Evolutionary conservation across 2,329 filamentous ascomycete genomes (phyloP), one percentile per base, ranked within the genome.

Genomic region (Nemania abortiva): DNA sequence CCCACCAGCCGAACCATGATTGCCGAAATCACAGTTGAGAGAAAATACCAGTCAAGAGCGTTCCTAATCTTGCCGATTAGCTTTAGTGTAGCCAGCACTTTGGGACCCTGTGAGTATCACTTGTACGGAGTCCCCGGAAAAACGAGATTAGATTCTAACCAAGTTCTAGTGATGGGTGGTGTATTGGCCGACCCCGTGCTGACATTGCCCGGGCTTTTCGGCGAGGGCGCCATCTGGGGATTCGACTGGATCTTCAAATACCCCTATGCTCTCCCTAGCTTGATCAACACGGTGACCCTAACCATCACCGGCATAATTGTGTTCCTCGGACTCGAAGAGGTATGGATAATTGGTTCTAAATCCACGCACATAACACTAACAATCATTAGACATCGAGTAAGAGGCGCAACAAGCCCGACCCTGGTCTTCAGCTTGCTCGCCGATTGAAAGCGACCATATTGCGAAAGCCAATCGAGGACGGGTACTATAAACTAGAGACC

Each of bases 221-320:
- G 89, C 0, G 84, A 87, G 3, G 85, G 83, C 0, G 88, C 88
- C 0, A 70, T 84, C 0, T 77, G 92, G 55, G 89, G 89, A 0
- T 89, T 90, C 1, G 80, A 84, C 70, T 92, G 91, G 89, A 88
- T 92, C 83, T 82, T 81, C 22, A 80, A 81, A 58, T 93, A 89
- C 79, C 91, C 91, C 0, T 93, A 91, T 79, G 90, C 90, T 1
- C 80, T 93, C 47, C 91, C 91, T 0, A 92, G 91, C 74, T 79
- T 93, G 0, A 81, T 92, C 58, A 92, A 89, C 74, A 89, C 88
- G 1, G 69, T 85, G 0, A 89, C 91, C 65, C 84, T 93, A 11
- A 77, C 87, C 2, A 75, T 82, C 1, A 87, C 89, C 0, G 84
- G 87, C 0, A 58, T 86, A 4, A 81, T 85, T 1, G 85, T 91